Evolutionary conservation across 1,139 yeast species (phyloP), one percentile per base, ranked within the genome.

Genomic region (Yamadazyma membranifaciens): DNA sequence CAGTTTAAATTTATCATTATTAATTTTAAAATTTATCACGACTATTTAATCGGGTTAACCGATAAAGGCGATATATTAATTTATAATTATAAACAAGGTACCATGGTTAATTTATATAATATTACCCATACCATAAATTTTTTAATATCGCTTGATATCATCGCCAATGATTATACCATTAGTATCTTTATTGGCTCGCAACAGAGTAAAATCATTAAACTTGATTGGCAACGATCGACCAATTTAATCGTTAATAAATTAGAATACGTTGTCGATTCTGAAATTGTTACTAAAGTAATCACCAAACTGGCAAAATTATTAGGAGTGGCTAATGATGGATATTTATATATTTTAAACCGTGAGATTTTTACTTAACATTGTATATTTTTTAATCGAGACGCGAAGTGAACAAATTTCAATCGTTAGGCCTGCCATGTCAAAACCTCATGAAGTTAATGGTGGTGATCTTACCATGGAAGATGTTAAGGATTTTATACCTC

Each of bases 1-100:
- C 9, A 36, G 13, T 54, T 57, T 28, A 43, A 37, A 2, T 33
- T 31, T 6, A 31, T 39, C 3, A 37, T 50, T 4, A 39, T 47
- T 9, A 45, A 46, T 27, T 50, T 50, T 33, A 37, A 34, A 16
- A 16, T 48, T 6, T 22, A 27, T 14, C 15, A 32, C 3, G 27
- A 37, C 3, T 37, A 20, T 16, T 5, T 41, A 6, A 36, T 41
- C 6, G 34, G 37, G 7, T 17, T 41, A 13, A 37, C 34, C 1
- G 37, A 41, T 17, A 17, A 29, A n/a, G 41, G 41, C 9, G 41
- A 37, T 7, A 10, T 41, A 4, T 9, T 41, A 12, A 34, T 41
- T n/a, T 41, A 33, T 17, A 34, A 41, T 17, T 22, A 31, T 17
- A 33, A 17, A 6, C 31, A 31, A 5, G 9, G 11, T n/a, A 27